A percentile compares a stretch with the other conserved stretches of the same genome.
Conservation (phyloP, 2,329 filamentous ascomycete species). For the Lachnellula arida region DNA sequence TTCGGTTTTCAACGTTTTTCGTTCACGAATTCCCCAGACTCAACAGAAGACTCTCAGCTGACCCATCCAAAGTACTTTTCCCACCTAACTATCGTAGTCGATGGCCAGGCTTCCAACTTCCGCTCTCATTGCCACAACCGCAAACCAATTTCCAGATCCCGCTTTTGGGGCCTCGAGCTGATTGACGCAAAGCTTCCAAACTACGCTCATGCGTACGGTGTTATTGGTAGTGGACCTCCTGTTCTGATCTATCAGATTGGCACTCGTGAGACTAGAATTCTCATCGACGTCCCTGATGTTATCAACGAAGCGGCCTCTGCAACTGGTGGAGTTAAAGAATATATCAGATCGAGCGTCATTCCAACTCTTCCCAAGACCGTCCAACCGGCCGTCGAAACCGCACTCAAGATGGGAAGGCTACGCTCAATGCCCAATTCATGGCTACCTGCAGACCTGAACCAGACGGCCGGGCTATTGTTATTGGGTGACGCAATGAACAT, state of each 20-base stretch:
- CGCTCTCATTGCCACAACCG: neutral
- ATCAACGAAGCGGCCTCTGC: neutral
- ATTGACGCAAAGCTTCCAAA: conserved; percentile 5
- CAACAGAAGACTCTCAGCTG: neutral
- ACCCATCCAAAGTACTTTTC: conserved; percentile 3
- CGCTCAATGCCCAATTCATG: conserved; percentile 8
- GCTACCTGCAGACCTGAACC: neutral
- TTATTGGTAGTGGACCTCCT: conserved; percentile 8
- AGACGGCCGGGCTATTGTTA: neutral
- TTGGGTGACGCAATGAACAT: conserved; percentile 12
- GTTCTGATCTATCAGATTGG: conserved; percentile 14
- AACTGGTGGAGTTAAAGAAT: conserved; percentile 1
- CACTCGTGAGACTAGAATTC: conserved; percentile 6
- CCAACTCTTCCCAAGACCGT: conserved; percentile 6
- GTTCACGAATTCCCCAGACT: too few species aligned
- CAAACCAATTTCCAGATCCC: neutral
- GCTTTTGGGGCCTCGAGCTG: conserved; percentile 11
- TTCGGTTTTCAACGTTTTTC: too few species aligned
- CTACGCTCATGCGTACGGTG: neutral
- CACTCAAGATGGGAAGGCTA: conserved; percentile 1
- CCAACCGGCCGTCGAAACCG: neutral
- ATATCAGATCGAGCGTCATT: conserved; percentile 7
- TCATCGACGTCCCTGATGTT: conserved; percentile 10
- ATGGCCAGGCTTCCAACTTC: conserved; percentile 11
- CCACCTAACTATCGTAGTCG: conserved; percentile 4